phyloP scores from a whole-genome alignment of 306 rosid genomes.

The Acmispon strigosus region DNA sequence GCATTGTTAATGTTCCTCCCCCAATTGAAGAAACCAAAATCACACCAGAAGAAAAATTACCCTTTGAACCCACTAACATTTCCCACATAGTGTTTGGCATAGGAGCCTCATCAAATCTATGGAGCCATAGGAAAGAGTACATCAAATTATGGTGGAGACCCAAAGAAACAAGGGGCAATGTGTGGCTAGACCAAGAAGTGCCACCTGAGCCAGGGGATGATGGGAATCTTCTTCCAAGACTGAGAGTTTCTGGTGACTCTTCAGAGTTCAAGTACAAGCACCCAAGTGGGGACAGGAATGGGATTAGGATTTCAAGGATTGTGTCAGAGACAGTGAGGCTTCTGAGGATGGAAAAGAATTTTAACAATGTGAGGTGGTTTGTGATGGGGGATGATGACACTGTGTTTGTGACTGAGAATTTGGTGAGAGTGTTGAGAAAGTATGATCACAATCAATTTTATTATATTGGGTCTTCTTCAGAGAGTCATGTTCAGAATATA shows the following conservation, averaged over 20 bases:
- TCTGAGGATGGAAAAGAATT: neutral
- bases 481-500: conserved; percentile 64
- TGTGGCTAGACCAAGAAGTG: conserved; percentile 52
- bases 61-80: conserved; percentile 30
- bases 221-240: conserved; percentile 19
- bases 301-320: conserved; percentile 42
- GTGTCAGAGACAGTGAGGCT: conserved; percentile 31
- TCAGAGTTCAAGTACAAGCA: conserved; percentile 33
- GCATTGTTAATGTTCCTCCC: no score
- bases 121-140: conserved; percentile 51
- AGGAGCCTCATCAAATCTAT: conserved; percentile 50
- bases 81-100: conserved; percentile 68
- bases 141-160: conserved; percentile 66
- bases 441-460: conserved; percentile 53
- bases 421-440: conserved; percentile 46
- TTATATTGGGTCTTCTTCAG: conserved; percentile 57
- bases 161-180: conserved; percentile 42
- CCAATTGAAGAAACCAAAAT: neutral
- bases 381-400: conserved; percentile 71
- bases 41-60: neutral
- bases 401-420: conserved; percentile 47
- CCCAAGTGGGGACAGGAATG: conserved; percentile 36
- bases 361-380: conserved; percentile 30
- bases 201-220: conserved; percentile 9
- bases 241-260: conserved; percentile 40